Evolutionary conservation across 768 basidiomycete species (phyloP), one percentile per base, ranked within the genome.

Genomic region (Leccinellum luteum): DNA sequence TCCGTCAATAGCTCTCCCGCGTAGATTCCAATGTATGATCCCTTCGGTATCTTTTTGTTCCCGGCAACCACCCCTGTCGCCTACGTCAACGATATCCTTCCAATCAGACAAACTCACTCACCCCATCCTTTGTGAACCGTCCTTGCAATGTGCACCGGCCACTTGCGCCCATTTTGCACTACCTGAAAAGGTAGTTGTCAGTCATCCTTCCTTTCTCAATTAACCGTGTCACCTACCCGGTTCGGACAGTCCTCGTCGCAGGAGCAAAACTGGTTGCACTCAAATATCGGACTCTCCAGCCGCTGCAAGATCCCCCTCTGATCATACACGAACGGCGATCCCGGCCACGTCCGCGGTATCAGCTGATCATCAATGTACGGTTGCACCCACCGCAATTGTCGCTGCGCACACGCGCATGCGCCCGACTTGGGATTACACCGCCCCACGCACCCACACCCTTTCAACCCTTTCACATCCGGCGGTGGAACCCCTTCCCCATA

Each of bases 81-180:
- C 7, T 52, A 27, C 13, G 32, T 64, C 3, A 57, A 25, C 47
- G 32, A 45, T 41, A 43, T 2, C 15, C 15, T 1, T 17, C 5
- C 28, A 32, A 14, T 49, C 28, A 38, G 44, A 49, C 1, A 34
- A 35, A 28, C 21, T 2, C 52, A 64, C 12, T 59, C 48, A 89
- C 93, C 93, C 93, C 93, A 96, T 43, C 93, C 94, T 70, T 94
- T 95, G 44, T 82, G 69, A 41, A 68, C 60, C 1, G 94, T 95
- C 69, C 89, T 87, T 51, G 79, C 77, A 34, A 97, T 84, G 31
- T 79, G 76, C 13, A 94, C 76, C 0, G 76, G 71, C 55, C 78
- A 76, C 62, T 81, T 84, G 34, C 94, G 76, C 1, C 94, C 94
- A 57, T 84, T 80, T 65, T 94, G 93, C 13, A 92, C 88, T 48